Percentiles rank a stretch among this genome's conserved stretches.
Conservation (phyloP, 2,329 filamentous ascomycete species). For the Seiridium cupressi region DNA sequence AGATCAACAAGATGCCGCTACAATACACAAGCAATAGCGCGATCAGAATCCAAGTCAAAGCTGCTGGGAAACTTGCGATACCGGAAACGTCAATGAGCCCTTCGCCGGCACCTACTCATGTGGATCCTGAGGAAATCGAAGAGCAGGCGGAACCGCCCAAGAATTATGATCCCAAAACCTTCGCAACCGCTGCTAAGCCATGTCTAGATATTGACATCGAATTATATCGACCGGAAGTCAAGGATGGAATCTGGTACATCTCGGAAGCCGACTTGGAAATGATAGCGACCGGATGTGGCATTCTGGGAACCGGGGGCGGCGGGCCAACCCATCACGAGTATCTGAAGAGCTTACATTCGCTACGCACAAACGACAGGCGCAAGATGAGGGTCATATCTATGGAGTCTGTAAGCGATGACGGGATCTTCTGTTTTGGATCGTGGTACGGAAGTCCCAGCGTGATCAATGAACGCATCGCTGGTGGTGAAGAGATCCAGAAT, state of each 20-base stretch:
- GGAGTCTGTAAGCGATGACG: not conserved
- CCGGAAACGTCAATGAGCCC: not conserved
- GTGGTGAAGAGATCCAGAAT: not conserved
- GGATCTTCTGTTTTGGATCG: not conserved
- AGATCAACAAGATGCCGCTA: not conserved
- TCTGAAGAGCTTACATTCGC: not conserved
- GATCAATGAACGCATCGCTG: conserved; percentile 1
- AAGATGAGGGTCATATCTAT: not conserved
- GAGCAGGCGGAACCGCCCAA: not conserved
- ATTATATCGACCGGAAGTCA: not conserved
- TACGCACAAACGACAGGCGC: not conserved
- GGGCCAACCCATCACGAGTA: not conserved
- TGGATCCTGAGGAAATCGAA: not conserved
- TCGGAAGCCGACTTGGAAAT: conserved; percentile 3
- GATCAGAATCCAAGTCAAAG: not conserved
- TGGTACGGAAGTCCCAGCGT: conserved; percentile 5
- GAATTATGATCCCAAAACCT: not conserved
- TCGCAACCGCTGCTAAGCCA: not conserved
- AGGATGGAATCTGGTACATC: not conserved
- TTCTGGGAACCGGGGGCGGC: conserved; percentile 4
- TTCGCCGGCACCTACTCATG: not conserved
- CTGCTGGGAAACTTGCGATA: not conserved
- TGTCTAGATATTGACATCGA: not conserved
- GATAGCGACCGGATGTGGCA: not conserved
- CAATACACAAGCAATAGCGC: not conserved